phyloP scores from a whole-genome alignment of 805 yeast genomes.

The Metschnikowia chrysomelidarum region DNA sequence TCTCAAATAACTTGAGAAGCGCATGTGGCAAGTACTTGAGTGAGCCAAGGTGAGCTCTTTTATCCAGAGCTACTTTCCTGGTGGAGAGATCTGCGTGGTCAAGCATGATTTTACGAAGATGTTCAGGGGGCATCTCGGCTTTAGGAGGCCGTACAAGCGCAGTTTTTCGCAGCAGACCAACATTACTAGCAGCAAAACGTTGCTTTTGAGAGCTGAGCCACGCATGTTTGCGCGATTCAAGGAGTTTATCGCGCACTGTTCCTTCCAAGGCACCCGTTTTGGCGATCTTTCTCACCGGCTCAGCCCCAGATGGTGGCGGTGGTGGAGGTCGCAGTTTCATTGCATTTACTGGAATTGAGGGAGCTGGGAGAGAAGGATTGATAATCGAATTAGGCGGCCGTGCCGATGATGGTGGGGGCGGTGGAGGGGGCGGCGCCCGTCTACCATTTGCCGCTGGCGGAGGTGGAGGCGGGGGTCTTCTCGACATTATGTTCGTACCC shows the following conservation, averaged over 20 bases:
- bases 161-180: not conserved
- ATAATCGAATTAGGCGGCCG: not conserved
- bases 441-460: constrained; percentile 3
- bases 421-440: constrained; percentile 13
- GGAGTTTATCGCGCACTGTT: constrained; percentile 20
- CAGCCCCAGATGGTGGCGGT: constrained; percentile 26
- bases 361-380: constrained; percentile 26
- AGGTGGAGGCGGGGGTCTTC: constrained; percentile 14
- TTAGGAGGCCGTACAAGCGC: constrained; percentile 53
- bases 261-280: constrained; percentile 3
- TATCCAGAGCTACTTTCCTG: constrained; percentile 75
- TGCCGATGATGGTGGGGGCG: constrained; percentile 6
- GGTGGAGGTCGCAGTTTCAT: constrained; percentile 28
- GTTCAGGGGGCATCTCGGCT: constrained; percentile 91
- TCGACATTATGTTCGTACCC: constrained; percentile 2
- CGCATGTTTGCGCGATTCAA: constrained; percentile 46
- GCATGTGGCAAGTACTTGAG: constrained; percentile 97
- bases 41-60: constrained; percentile 85
- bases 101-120: constrained; percentile 75
- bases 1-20: constrained; percentile 79
- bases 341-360: constrained; percentile 15
- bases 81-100: constrained; percentile 86
- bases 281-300: constrained; percentile 15
- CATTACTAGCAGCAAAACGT: constrained; percentile 37
- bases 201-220: constrained; percentile 67